Evolutionary conservation across 352 stramenopile genomes (phyloP).

Genomic region (Phytophthora ramorum): DNA sequence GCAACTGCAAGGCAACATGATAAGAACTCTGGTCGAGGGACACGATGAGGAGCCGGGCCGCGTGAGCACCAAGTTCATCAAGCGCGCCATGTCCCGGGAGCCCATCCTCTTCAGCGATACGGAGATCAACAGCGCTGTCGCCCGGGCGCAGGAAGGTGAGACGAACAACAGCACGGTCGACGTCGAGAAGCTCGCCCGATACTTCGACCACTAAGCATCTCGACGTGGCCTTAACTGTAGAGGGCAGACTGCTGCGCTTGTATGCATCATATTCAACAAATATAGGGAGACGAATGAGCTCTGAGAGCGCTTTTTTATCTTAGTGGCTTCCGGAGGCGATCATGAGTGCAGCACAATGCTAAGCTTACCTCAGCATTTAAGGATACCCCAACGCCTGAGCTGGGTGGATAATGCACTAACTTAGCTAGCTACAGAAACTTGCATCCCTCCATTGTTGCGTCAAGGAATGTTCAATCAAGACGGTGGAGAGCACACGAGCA

Average conservation of each 20-base stretch:
- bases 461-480: conserved; percentile 8
- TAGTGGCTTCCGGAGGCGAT: conserved; percentile 17
- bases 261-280: conserved; percentile 25
- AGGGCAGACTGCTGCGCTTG: background rate
- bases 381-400: background rate
- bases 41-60: conserved; percentile 65
- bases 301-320: conserved; percentile 13
- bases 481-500: background rate
- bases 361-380: background rate
- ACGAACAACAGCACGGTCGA: conserved; percentile 45
- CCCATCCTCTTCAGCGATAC: conserved; percentile 80
- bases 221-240: conserved; percentile 2
- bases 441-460: conserved; percentile 11
- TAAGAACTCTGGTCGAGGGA: conserved; percentile 60
- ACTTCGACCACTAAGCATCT: conserved; percentile 61
- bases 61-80: conserved; percentile 69
- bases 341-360: background rate
- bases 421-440: conserved; percentile 17
- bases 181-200: conserved; percentile 68
- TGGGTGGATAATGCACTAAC: conserved; percentile 26
- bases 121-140: conserved; percentile 68
- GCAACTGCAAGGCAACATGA: conserved; percentile 82
- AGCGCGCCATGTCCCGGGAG: conserved; percentile 73
- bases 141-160: conserved; percentile 51
- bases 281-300: conserved; percentile 27